These are phyloP conservation scores for Paramecium octaurelia DNA, from an alignment of 73 alveolate species.

Conservation along the genomic window DNA sequence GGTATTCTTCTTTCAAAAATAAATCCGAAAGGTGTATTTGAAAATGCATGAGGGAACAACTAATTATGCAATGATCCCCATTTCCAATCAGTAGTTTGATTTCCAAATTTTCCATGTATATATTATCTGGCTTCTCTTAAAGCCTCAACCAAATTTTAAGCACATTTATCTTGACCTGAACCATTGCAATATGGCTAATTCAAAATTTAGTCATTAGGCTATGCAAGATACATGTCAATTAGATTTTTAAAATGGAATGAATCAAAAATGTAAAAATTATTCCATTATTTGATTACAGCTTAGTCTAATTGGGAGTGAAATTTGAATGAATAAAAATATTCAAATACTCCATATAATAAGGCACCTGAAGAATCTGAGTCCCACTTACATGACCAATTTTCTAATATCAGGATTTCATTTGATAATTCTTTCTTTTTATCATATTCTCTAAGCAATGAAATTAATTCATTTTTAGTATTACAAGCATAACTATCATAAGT, in stretches of 20 bases:
- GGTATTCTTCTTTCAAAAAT: constrained; percentile 51
- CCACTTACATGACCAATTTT: constrained; percentile 39
- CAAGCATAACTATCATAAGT: too few species aligned
- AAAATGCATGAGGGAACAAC: constrained; percentile 28
- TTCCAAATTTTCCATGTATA: constrained; percentile 20
- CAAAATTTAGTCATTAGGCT: background rate
- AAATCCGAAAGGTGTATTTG: background rate
- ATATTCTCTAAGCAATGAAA: background rate
- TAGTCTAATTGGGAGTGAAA: background rate
- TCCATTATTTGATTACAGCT: background rate
- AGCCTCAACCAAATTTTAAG: constrained; percentile 17
- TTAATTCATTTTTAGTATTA: background rate
- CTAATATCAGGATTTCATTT: background rate
- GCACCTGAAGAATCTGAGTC: constrained; percentile 36
- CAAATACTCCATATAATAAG: constrained; percentile 12
- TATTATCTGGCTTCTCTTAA: background rate
- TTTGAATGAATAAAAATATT: background rate
- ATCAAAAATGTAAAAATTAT: constrained; percentile 5
- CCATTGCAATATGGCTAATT: constrained; percentile 8
- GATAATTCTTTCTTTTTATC: background rate
- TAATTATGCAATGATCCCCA: constrained; percentile 55
- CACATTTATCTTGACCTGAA: constrained; percentile 12
- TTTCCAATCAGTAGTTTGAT: constrained; percentile 25
- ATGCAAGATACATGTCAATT: background rate
- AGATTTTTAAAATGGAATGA: constrained; percentile 20